These are phyloP conservation scores for Aquilaria agallochum DNA, from an alignment of 441 rosid species.

Conservation along the genomic window DNA sequence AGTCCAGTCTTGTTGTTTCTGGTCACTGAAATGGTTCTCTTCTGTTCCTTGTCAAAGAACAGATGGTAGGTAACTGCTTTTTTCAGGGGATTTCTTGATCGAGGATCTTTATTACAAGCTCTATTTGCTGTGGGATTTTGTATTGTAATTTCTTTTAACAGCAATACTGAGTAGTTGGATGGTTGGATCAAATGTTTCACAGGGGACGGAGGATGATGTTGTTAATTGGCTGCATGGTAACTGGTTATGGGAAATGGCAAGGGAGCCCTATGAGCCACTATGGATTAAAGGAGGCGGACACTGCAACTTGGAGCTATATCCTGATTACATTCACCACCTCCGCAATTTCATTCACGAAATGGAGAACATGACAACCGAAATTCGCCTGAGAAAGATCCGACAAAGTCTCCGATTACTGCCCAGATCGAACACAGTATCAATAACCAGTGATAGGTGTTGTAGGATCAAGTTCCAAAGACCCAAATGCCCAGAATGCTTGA, in stretches of 20 bases:
- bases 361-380: conserved; percentile 72
- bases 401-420: conserved; percentile 41
- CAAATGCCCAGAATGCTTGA: conserved; percentile 39
- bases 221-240: conserved; percentile 96
- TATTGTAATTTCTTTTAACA: too few species aligned
- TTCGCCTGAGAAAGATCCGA: conserved; percentile 67
- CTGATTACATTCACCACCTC: conserved; percentile 87
- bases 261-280: conserved; percentile 85
- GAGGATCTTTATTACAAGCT: too few species aligned
- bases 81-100: too few species aligned
- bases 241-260: conserved; percentile 83
- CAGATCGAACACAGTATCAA: conserved; percentile 19
- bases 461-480: conserved; percentile 41
- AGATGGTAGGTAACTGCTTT: too few species aligned
- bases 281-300: conserved; percentile 99
- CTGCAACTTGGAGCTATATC: conserved; percentile 93
- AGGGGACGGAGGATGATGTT: conserved; percentile 98
- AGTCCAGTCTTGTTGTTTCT: too few species aligned
- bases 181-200: conserved; percentile 16
- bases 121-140: too few species aligned
- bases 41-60: too few species aligned
- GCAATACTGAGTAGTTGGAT: neutral
- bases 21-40: too few species aligned
- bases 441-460: conserved; percentile 39
- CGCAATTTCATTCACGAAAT: conserved; percentile 76